Conservation (phyloP, 768 basidiomycete genomes). For the Gautieria morchelliformis region DNA sequence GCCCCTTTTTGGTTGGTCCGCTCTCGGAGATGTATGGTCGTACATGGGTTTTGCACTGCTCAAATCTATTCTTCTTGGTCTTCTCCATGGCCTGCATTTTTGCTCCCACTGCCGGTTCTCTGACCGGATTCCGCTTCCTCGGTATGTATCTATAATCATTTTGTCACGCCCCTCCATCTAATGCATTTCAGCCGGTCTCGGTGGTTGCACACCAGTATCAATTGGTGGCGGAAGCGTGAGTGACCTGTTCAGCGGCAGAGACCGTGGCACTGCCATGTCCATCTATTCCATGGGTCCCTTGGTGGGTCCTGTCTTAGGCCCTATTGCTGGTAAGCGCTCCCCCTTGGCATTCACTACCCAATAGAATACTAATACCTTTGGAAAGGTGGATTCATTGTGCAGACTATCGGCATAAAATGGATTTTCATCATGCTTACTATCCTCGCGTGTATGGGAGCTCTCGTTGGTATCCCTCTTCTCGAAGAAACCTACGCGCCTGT, state of each 20-base stretch:
- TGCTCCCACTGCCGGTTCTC: slow-evolving; percentile 12
- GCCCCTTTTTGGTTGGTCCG: slow-evolving; percentile 10
- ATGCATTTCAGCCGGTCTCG: slow-evolving; percentile 11
- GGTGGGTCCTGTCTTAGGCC: slow-evolving; percentile 11
- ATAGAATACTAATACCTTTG: background rate
- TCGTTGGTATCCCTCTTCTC: slow-evolving; percentile 10
- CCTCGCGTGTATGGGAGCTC: slow-evolving; percentile 10
- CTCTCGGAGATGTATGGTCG: slow-evolving; percentile 17
- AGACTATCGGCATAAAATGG: slow-evolving; percentile 11
- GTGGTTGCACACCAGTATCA: slow-evolving; percentile 12
- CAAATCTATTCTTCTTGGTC: slow-evolving; percentile 12
- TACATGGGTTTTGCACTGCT: slow-evolving; percentile 11
- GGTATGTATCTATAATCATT: background rate
- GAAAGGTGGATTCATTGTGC: slow-evolving; percentile 11
- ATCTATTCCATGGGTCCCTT: slow-evolving; percentile 14
- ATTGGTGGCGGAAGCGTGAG: slow-evolving; percentile 12
- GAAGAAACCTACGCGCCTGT: slow-evolving; percentile 21
- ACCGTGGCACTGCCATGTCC: slow-evolving; percentile 14
- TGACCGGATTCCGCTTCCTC: slow-evolving; percentile 16
- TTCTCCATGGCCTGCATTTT: slow-evolving; percentile 14
- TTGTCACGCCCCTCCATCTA: background rate
- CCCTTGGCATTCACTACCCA: background rate
- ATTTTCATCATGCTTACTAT: slow-evolving; percentile 14
- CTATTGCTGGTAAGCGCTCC: slow-evolving; percentile 25
- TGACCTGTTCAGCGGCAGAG: slow-evolving; percentile 11